Conservation (phyloP, 495 filamentous ascomycete species). For the Platismatia glauca region DNA sequence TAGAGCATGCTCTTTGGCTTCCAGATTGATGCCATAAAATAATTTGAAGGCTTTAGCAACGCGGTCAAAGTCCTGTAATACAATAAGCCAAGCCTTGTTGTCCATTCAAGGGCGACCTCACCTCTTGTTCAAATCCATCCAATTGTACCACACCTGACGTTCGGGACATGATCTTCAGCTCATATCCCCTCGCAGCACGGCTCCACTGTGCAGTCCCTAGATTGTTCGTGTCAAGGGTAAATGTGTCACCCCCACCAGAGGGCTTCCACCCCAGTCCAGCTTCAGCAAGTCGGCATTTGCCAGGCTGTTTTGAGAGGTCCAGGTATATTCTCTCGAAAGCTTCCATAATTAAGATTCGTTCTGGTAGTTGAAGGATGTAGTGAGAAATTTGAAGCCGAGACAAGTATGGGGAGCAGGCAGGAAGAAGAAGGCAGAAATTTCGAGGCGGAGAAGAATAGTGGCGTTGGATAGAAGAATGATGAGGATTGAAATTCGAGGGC, state of each 20-base stretch:
- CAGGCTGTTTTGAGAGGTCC: constrained; percentile 80
- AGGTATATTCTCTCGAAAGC: constrained; percentile 94
- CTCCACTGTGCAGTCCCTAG: constrained; percentile 89
- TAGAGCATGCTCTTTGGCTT: constrained; percentile 85
- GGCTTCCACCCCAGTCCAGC: constrained; percentile 93
- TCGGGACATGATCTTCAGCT: constrained; percentile 80
- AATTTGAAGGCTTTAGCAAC: constrained; percentile 84
- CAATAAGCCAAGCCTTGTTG: constrained; percentile 1
- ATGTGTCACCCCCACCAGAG: constrained; percentile 74
- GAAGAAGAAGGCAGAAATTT: neutral
- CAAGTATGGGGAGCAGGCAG: neutral
- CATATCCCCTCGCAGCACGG: constrained; percentile 81
- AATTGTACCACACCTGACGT: constrained; percentile 81
- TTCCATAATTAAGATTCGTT: constrained; percentile 46
- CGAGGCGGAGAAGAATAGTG: neutral
- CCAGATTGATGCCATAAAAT: constrained; percentile 90
- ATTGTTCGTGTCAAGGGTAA: constrained; percentile 77
- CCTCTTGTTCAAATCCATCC: constrained; percentile 90
- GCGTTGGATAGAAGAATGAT: neutral
- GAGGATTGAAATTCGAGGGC: neutral
- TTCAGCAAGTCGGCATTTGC: constrained; percentile 89
- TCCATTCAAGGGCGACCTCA: constrained; percentile 30
- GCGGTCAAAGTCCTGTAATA: constrained; percentile 72
- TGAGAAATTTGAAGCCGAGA: neutral
- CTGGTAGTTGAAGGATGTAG: neutral